Base-by-base conservation (phyloP, 352 stramenopile genomes). In the Phytophthora ramorum region DNA sequence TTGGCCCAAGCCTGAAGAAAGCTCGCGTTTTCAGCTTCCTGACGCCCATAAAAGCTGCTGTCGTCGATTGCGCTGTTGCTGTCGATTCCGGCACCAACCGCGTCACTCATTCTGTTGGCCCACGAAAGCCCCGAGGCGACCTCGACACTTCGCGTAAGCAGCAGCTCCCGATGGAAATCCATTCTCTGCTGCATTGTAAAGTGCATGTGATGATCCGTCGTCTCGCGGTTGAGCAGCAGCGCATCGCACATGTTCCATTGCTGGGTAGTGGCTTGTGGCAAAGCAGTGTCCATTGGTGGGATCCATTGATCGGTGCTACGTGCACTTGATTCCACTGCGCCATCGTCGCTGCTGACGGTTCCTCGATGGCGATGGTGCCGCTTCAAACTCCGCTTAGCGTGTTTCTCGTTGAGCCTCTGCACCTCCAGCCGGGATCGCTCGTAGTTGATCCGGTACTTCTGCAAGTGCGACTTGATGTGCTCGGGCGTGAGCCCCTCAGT, bases 371-470 rank as follows among this genome's bases (percentile, higher is more conserved):
- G 37, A 14, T 48, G 52, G 13, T 58, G 37, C 5, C 40, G 46
- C 52, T 65, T 69, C 4, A 52, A 56, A 48, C 35, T 66, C 5
- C 58, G 58, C n/a, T 49, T 71, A 0, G 22, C 17, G 41, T 65
- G 58, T 38, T 63, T 72, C 9, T 67, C 64, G 40, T 54, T 63
- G 9, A 63, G 24, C 8, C 5, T 50, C 13, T 69, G 58, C 12
- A 50, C 26, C 6, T 71, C 57, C 13, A 67, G 22, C 7, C 57
- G 43, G 19, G 58, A 73, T 4, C 58, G 58, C 28, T 73, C 34
- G 40, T 73, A 60, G 38, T 55, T 64, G 45, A 73, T 73, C 24
- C 58, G 51, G 22, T 73, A 69, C 58, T 73, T 73, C 22, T 73
- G 65, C 1, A 73, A 40, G 9, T 73, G 65, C 7, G 65, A 73